Conservation (phyloP, 768 basidiomycete genomes). For the Pleurotus tuber-regium region DNA sequence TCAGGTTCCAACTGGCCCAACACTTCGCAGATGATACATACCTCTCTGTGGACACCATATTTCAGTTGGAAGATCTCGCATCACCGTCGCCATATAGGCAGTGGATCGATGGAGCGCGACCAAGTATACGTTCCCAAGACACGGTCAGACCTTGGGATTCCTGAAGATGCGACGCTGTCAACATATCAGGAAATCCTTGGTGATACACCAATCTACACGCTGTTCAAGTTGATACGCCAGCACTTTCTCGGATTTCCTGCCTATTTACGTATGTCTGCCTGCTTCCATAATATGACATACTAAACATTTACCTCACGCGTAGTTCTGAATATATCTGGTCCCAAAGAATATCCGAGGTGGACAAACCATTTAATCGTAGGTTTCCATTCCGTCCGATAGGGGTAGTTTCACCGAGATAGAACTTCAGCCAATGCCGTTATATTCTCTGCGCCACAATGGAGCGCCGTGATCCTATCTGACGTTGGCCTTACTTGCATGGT, state of each 20-base stretch:
- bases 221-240: conserved; percentile 36
- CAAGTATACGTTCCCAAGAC: conserved; percentile 24
- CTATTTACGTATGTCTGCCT: conserved; percentile 33
- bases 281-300: conserved; percentile 10
- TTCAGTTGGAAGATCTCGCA: conserved; percentile 20
- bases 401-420: not conserved
- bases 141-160: conserved; percentile 32
- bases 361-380: conserved; percentile 40
- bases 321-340: conserved; percentile 37
- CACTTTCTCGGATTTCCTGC: conserved; percentile 43
- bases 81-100: conserved; percentile 16
- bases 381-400: not conserved
- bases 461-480: not conserved
- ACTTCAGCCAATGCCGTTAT: not conserved
- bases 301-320: conserved; percentile 17
- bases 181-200: conserved; percentile 38
- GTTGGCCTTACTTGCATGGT: not conserved
- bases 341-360: conserved; percentile 33
- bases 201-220: conserved; percentile 40
- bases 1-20: not conserved
- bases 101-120: conserved; percentile 13
- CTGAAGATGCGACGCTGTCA: conserved; percentile 14
- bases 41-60: conserved; percentile 6
- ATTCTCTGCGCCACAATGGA: not conserved
- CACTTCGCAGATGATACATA: not conserved